phyloP scores from a whole-genome alignment of 495 filamentous ascomycete genomes.

The Lindgomyces ingoldianus region DNA sequence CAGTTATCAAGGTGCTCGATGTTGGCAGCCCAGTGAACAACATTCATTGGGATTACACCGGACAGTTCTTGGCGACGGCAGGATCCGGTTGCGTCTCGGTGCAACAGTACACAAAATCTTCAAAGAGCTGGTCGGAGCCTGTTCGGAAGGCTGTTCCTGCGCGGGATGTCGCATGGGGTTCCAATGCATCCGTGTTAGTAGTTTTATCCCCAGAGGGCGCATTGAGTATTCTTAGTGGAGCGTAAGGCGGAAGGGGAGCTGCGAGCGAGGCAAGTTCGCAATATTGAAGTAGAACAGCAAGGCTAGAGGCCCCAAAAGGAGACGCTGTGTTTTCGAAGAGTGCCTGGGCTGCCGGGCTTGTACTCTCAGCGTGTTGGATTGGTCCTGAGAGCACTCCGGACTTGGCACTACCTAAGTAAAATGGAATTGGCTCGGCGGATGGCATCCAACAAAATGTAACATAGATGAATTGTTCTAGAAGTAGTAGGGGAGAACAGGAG shows the following conservation, averaged over 20 bases:
- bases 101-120: slow-evolving; percentile 78
- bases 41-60: slow-evolving; percentile 89
- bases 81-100: slow-evolving; percentile 82
- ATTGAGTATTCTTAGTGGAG: slow-evolving; percentile 59
- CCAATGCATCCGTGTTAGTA: slow-evolving; percentile 70
- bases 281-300: neutral
- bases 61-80: slow-evolving; percentile 83
- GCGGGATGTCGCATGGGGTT: slow-evolving; percentile 74
- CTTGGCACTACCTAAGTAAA: too few species aligned
- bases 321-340: too few species aligned
- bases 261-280: neutral
- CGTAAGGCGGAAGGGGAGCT: slow-evolving; percentile 26
- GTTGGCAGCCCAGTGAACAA: slow-evolving; percentile 71
- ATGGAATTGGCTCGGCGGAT: too few species aligned
- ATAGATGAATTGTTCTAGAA: slow-evolving; percentile 18
- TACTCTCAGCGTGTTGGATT: slow-evolving; percentile 18
- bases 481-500: neutral
- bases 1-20: slow-evolving; percentile 75
- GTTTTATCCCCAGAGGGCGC: slow-evolving; percentile 72
- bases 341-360: neutral
- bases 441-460: slow-evolving; percentile 29
- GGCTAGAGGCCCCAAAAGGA: too few species aligned
- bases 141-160: slow-evolving; percentile 72
- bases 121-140: slow-evolving; percentile 87
- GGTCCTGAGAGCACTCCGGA: neutral